Conservation (phyloP, 225 moss, liverwort and hornwort species). For the Straminergon stramineum region DNA sequence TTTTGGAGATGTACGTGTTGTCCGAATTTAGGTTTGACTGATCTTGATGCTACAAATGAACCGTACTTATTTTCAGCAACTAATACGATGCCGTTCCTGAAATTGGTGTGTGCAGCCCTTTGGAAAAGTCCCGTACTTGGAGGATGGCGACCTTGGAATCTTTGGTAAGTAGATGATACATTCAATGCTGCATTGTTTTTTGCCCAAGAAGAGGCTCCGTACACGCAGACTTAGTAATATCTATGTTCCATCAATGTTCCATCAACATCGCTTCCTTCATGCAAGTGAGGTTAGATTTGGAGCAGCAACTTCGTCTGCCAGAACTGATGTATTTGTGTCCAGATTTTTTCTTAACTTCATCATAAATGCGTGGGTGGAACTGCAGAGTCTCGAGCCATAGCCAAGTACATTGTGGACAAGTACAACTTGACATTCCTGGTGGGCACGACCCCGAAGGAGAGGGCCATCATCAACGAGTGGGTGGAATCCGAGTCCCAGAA, state of each 20-base stretch:
- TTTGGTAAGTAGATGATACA: no score
- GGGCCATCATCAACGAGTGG: constrained; percentile 54
- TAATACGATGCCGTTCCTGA: not conserved
- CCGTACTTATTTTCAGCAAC: not conserved
- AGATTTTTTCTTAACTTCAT: not conserved
- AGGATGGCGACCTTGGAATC: no score
- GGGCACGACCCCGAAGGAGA: constrained; percentile 45
- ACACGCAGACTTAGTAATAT: no score
- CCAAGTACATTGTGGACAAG: constrained; percentile 54
- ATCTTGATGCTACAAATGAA: not conserved
- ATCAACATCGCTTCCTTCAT: no score
- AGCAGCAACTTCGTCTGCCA: not conserved
- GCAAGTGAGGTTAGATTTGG: not conserved
- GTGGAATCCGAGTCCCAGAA: constrained; percentile 52
- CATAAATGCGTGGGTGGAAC: not conserved
- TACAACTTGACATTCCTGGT: constrained; percentile 34
- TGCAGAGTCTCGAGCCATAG: constrained; percentile 75
- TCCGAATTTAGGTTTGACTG: not conserved
- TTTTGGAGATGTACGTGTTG: not conserved
- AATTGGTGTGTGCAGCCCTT: not conserved
- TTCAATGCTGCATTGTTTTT: no score
- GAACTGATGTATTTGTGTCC: not conserved
- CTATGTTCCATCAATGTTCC: no score
- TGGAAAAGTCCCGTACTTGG: no score
- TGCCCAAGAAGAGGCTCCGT: no score